These are phyloP conservation scores for Naganishia antarctica DNA, from an alignment of 768 basidiomycete genomes.

Conservation along the genomic window DNA sequence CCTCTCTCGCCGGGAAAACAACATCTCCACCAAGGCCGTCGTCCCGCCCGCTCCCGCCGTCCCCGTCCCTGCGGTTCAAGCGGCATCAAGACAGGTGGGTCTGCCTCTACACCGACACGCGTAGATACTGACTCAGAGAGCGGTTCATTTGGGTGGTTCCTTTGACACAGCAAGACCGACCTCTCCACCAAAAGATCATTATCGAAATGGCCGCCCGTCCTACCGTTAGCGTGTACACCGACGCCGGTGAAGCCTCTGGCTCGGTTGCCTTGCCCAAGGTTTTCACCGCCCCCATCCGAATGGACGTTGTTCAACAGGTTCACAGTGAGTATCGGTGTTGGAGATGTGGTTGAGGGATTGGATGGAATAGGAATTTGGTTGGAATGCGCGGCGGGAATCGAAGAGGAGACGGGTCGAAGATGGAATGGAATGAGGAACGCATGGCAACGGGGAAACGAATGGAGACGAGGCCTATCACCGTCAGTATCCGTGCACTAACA, in stretches of 20 bases:
- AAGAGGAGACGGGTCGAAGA: background rate
- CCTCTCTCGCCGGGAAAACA: slow-evolving; percentile 4
- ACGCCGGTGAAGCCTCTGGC: slow-evolving; percentile 74
- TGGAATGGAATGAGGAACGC: background rate
- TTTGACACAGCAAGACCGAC: slow-evolving; percentile 11
- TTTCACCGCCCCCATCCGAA: slow-evolving; percentile 93
- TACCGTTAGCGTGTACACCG: slow-evolving; percentile 75
- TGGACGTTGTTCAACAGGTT: slow-evolving; percentile 96
- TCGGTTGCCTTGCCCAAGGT: slow-evolving; percentile 93
- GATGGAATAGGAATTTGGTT: slow-evolving; percentile 3
- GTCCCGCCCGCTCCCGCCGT: background rate
- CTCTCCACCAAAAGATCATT: background rate
- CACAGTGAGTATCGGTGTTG: slow-evolving; percentile 73
- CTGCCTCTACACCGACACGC: too few relatives aligned
- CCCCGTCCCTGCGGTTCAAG: slow-evolving; percentile 9
- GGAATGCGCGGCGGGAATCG: background rate
- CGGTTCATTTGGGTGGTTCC: slow-evolving; percentile 16
- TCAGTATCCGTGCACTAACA: slow-evolving; percentile 1
- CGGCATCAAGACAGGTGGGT: slow-evolving; percentile 21
- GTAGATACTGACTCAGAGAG: too few relatives aligned
- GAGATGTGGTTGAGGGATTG: background rate
- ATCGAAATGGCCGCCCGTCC: slow-evolving; percentile 80
- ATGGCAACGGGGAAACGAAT: too few relatives aligned
- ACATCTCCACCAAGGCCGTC: background rate
- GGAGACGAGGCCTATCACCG: background rate